phyloP scores from a whole-genome alignment of 257 asterid genomes.

The Penstemon barbatus region DNA sequence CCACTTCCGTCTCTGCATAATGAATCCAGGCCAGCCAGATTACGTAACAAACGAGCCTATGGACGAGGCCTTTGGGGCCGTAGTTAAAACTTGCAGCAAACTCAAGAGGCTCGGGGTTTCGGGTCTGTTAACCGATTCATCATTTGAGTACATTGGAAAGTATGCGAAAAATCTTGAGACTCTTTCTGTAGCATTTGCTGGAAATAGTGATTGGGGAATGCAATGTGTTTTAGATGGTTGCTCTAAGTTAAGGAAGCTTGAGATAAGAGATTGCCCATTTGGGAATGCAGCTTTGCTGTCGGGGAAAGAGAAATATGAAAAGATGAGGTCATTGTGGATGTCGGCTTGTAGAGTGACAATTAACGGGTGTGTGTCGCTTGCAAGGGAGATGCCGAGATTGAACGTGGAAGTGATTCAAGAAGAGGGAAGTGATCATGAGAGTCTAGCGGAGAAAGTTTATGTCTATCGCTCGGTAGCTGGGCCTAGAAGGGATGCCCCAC shows the following conservation, averaged over 20 bases:
- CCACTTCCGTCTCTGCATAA: slow-evolving; percentile 89
- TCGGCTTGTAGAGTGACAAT: slow-evolving; percentile 64
- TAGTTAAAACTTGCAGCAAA: slow-evolving; percentile 70
- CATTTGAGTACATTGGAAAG: slow-evolving; percentile 74
- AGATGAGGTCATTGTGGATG: slow-evolving; percentile 83
- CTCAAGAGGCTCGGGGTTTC: slow-evolving; percentile 78
- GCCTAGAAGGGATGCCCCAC: slow-evolving; percentile 42
- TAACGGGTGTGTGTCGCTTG: slow-evolving; percentile 65
- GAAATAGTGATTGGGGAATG: slow-evolving; percentile 78
- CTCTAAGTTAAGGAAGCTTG: slow-evolving; percentile 84
- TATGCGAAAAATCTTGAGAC: slow-evolving; percentile 78
- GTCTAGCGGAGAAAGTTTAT: slow-evolving; percentile 42
- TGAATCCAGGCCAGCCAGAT: slow-evolving; percentile 69
- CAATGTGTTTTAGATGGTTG: slow-evolving; percentile 75
- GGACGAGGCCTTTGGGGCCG: slow-evolving; percentile 91
- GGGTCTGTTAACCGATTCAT: slow-evolving; percentile 65
- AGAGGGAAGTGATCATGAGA: slow-evolving; percentile 25
- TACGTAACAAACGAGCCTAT: slow-evolving; percentile 65
- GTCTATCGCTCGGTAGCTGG: slow-evolving; percentile 47
- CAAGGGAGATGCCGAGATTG: slow-evolving; percentile 62
- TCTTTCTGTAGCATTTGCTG: slow-evolving; percentile 84
- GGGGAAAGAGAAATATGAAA: slow-evolving; percentile 62
- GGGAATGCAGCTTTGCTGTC: slow-evolving; percentile 70
- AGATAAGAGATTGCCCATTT: slow-evolving; percentile 80
- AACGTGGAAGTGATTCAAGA: slow-evolving; percentile 48